Evolutionary conservation across 1,284 basidiomycete species (phyloP), one percentile per base, ranked within the genome.

Genomic region (Melampsora americana): DNA sequence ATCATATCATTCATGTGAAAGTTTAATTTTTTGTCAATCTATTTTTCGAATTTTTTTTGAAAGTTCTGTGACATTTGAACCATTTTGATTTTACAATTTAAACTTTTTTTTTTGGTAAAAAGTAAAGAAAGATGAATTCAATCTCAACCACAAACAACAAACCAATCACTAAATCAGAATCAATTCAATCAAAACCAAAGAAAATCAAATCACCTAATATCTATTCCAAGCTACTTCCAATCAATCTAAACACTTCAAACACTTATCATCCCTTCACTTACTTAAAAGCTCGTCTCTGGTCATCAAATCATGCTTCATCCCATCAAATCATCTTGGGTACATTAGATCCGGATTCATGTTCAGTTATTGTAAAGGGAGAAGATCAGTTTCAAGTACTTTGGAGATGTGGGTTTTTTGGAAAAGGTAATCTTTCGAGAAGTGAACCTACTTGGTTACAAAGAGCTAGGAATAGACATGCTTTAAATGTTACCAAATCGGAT

Each of bases 401-500:
- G 92, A 86, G 88, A 61, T 85, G 91, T 77, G 95, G 96, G 0
- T 98, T 98, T 85, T 99, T 98, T 82, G 95, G 96, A 26, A 99
- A 99, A 83, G 96, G 96, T 0, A 90, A 90, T 80, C 85, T 99
- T 66, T 94, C 92, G 48, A 85, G 96, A 71, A 95, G 92, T 83
- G 96, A 99, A 83, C 95, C 95, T 0, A 93, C 89, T 66, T 99
- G 95, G 96, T 85, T 90, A 62, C 73, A 78, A 35, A 56, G 81
- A 12, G 78, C 87, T 87, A 44, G 86, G 92, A 77, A 89, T 73
- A 77, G 90, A 53, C 92, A 91, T 81, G 85, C 88, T n/a, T 83
- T 85, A 83, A 78, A 86, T 32, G 83, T 82, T 16, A 23, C 59
- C 16, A 26, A 66, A 48, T 35, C 60, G 77, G 79, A 83, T 71